Evolutionary conservation across 108 stramenopile species (phyloP).

Genomic region (Nannochloropsis granulata): DNA sequence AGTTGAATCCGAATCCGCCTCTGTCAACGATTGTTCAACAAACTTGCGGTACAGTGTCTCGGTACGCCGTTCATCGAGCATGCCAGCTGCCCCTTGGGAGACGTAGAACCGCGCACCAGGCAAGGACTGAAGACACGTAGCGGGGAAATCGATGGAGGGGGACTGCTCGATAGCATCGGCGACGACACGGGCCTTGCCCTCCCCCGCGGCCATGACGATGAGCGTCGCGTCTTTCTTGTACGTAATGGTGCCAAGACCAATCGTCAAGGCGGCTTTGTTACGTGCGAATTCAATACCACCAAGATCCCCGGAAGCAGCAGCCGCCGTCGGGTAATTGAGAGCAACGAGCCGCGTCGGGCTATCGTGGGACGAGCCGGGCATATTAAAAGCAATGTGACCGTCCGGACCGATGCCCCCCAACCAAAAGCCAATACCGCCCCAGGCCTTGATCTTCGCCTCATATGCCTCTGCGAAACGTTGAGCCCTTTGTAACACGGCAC

Average conservation of each 20-base stretch:
- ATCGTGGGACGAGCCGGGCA: constrained; percentile 20
- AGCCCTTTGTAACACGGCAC: neutral
- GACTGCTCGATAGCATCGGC: constrained; percentile 2
- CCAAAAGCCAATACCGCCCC: constrained; percentile 38
- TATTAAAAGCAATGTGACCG: constrained; percentile 45
- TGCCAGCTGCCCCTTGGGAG: constrained; percentile 5
- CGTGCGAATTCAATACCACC: constrained; percentile 9
- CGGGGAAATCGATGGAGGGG: neutral
- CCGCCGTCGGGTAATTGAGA: constrained; percentile 19
- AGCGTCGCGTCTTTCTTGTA: constrained; percentile 7
- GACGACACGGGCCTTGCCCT: constrained; percentile 11
- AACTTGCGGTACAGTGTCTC: neutral
- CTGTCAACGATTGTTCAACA: neutral
- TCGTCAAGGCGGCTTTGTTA: constrained; percentile 14
- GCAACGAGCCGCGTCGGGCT: constrained; percentile 23
- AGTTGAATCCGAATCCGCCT: neutral
- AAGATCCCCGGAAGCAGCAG: constrained; percentile 11
- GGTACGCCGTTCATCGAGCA: neutral
- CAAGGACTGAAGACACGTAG: neutral
- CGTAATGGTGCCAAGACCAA: constrained; percentile 11
- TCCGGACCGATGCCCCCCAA: constrained; percentile 40
- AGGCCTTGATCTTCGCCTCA: neutral
- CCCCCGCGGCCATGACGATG: constrained; percentile 19
- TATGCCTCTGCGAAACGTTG: neutral
- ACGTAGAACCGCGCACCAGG: constrained; percentile 13